Evolutionary conservation across 2,329 filamentous ascomycete species (phyloP).

Genomic region (Dactylellina parvicollis): DNA sequence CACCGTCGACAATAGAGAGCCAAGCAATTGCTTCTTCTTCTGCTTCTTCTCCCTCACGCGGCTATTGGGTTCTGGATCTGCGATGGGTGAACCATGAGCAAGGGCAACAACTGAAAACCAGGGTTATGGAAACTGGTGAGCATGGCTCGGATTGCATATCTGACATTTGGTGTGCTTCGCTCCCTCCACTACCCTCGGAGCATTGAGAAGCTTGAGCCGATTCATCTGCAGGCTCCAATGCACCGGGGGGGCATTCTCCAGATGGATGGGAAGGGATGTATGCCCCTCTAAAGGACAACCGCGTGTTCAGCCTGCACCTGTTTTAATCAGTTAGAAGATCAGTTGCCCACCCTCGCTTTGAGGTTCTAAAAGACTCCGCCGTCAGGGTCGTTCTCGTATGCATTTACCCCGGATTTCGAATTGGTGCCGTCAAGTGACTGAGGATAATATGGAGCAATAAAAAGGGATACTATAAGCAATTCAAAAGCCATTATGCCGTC

Average conservation of each 20-base stretch:
- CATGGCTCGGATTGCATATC: slow-evolving; percentile 21
- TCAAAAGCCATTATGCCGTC: slow-evolving; percentile 8
- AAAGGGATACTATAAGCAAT: slow-evolving; percentile 20
- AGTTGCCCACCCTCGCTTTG: background rate
- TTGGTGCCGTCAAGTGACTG: slow-evolving; percentile 35
- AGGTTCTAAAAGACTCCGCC: background rate
- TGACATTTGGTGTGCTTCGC: slow-evolving; percentile 28
- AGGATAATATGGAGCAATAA: slow-evolving; percentile 39
- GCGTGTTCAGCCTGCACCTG: slow-evolving; percentile 30
- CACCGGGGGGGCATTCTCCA: slow-evolving; percentile 27
- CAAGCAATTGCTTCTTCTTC: too few relatives aligned
- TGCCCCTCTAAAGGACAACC: background rate
- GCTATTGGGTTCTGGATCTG: slow-evolving; percentile 11
- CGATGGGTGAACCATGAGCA: slow-evolving; percentile 24
- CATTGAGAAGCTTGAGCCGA: slow-evolving; percentile 45
- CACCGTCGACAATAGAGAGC: too few relatives aligned
- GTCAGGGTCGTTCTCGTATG: slow-evolving; percentile 1
- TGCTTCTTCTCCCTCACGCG: too few relatives aligned
- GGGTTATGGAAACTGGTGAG: slow-evolving; percentile 23
- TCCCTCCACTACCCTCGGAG: slow-evolving; percentile 39
- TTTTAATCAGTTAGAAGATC: too few relatives aligned
- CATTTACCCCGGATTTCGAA: slow-evolving; percentile 50
- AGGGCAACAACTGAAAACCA: slow-evolving; percentile 34
- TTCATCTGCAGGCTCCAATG: slow-evolving; percentile 42
- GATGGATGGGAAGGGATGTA: slow-evolving; percentile 9